A percentile compares a stretch with the other conserved stretches of the same genome.
Evolutionary conservation across 2,329 filamentous ascomycete species (phyloP).

Genomic region (Epichloe bromicola): DNA sequence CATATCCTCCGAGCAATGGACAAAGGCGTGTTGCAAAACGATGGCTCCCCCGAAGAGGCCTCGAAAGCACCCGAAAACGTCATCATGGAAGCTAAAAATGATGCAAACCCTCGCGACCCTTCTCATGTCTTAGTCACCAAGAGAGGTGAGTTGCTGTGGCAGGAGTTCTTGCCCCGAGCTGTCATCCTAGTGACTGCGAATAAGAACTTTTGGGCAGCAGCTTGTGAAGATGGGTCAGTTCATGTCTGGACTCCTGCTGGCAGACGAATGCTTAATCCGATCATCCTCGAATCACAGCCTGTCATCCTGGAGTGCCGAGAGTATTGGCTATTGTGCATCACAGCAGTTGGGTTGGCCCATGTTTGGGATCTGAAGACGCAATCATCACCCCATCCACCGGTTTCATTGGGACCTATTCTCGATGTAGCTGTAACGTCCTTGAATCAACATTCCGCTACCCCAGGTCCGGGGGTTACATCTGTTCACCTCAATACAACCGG

Average conservation of each 20-base stretch:
- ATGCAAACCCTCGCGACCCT: slow-evolving; percentile 63
- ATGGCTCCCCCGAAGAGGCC: slow-evolving; percentile 46
- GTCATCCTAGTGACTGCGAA: slow-evolving; percentile 88
- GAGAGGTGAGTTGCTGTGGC: slow-evolving; percentile 73
- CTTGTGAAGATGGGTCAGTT: slow-evolving; percentile 82
- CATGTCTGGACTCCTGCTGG: slow-evolving; percentile 90
- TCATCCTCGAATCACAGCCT: slow-evolving; percentile 82
- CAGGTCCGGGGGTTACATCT: slow-evolving; percentile 77
- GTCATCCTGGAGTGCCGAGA: slow-evolving; percentile 86
- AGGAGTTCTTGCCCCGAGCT: slow-evolving; percentile 78
- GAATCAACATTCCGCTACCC: slow-evolving; percentile 59
- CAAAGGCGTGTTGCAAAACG: slow-evolving; percentile 41
- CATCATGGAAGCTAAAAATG: slow-evolving; percentile 82
- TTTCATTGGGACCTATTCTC: slow-evolving; percentile 77
- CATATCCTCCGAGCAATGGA: slow-evolving; percentile 77
- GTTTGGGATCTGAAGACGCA: slow-evolving; percentile 87
- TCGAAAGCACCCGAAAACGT: slow-evolving; percentile 53
- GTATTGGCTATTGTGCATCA: slow-evolving; percentile 82
- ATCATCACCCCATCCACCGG: slow-evolving; percentile 73
- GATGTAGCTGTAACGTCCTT: slow-evolving; percentile 75
- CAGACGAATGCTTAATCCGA: slow-evolving; percentile 68
- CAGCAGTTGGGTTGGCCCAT: slow-evolving; percentile 75
- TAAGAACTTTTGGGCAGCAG: slow-evolving; percentile 86
- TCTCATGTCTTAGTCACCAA: slow-evolving; percentile 73
- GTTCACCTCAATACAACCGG: slow-evolving; percentile 84